phyloP scores from a whole-genome alignment of 169 alveolate species.

The Plasmodium vinckei region DNA sequence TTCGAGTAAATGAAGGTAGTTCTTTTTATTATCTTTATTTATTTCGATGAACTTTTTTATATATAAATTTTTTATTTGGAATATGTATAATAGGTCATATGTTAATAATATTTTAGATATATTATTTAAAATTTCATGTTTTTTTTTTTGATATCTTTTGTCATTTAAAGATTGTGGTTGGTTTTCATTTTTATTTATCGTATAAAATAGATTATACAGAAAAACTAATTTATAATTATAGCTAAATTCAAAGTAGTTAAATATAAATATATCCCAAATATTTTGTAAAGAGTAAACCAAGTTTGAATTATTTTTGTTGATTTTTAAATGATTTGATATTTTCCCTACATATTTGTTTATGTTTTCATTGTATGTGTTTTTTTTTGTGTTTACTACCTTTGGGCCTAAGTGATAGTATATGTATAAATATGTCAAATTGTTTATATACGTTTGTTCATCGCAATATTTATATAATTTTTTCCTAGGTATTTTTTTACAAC shows the following conservation, averaged over 20 bases:
- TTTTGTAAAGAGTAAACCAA: conserved; percentile 41
- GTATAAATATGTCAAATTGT: conserved; percentile 26
- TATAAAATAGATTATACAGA: conserved; percentile 35
- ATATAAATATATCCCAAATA: conserved; percentile 57
- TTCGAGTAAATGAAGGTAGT: background rate
- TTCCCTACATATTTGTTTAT: conserved; percentile 70
- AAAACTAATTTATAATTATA: conserved; percentile 45
- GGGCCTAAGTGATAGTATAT: conserved; percentile 47
- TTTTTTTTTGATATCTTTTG: conserved; percentile 30
- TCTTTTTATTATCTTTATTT: background rate
- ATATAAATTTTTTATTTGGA: conserved; percentile 25
- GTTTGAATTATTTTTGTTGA: conserved; percentile 47
- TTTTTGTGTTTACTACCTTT: conserved; percentile 6
- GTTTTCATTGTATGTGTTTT: conserved; percentile 23
- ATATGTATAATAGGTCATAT: conserved; percentile 35
- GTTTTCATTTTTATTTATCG: conserved; percentile 8
- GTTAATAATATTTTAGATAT: conserved; percentile 40
- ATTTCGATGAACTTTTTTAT: conserved; percentile 7
- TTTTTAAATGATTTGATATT: conserved; percentile 50
- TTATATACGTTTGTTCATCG: conserved; percentile 50
- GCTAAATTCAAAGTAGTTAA: conserved; percentile 67
- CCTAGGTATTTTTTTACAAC: conserved; percentile 15
- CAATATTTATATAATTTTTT: conserved; percentile 49
- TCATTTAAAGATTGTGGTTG: background rate
- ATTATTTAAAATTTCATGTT: conserved; percentile 39